Base-by-base conservation (phyloP, 2,329 filamentous ascomycete species). In the Phaeophleospora eucalypticola region DNA sequence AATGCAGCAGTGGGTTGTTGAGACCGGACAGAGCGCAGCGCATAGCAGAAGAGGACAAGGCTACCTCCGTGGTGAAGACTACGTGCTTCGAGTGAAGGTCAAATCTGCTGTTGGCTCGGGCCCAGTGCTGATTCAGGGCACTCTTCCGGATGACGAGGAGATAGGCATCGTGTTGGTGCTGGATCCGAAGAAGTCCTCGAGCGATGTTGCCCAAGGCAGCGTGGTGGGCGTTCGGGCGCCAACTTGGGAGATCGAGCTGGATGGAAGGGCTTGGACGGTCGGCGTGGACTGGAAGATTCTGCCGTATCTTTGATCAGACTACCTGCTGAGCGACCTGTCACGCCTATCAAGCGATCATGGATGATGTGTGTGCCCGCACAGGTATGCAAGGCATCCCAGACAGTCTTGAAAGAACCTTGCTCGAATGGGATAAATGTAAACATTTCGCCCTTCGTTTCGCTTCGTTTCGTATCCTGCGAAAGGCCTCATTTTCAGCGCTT, bases 1-100 rank as follows among this genome's bases (percentile, higher is more conserved):
- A 39, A 59, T 78, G 21, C 69, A 75, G 40, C 64, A 68, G 14
- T 80, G 76, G 76, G 64, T 81, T 10, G 61, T 79, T 14, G 74
- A 77, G 42, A 52, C 61, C 3, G 65, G 63, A 8, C 61, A 64
- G 43, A 48, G 46, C 34, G 62, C 60, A 36, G 49, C 49, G 15
- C 55, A 58, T 16, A 58, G 56, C 34, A 47, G 60, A 20, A 51
- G 51, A 36, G 53, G 51, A 9, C 54, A 56, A 29, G 53, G 54
- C 1, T 56, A 53, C 36, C 35, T 53, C n/a, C 45, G 47, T 18
- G 53, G 58, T 12, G 58, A 61, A 14, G 53, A 60, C 14, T 60
- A 58, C 42, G 56, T 57, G 12, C 34, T 61, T 14, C 47, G 46
- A 4, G 41, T 58, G 10, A 56, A 44, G 36, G 50, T 59, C 2